A percentile compares a stretch with the other conserved stretches of the same genome.
phyloP scores from a whole-genome alignment of 495 filamentous ascomycete genomes.

The Aspergillus bertholletiae region DNA sequence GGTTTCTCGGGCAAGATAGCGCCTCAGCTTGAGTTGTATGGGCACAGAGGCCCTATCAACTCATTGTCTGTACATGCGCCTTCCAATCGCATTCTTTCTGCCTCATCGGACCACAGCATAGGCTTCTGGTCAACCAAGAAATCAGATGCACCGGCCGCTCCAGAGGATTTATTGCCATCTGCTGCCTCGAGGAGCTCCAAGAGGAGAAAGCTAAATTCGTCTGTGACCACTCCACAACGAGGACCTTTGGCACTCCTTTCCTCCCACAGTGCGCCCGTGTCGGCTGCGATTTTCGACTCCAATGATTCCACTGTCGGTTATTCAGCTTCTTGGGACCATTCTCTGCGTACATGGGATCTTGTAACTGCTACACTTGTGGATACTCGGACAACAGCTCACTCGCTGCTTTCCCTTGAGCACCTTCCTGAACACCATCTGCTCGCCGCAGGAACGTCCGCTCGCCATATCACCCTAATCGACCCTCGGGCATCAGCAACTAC shows the following conservation, averaged over 20 bases:
- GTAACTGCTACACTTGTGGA: slow-evolving; percentile 70
- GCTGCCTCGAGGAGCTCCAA: slow-evolving; percentile 59
- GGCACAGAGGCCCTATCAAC: slow-evolving; percentile 73
- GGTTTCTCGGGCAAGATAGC: slow-evolving; percentile 59
- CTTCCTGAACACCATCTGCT: slow-evolving; percentile 66
- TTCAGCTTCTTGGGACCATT: slow-evolving; percentile 84
- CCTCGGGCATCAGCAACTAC: slow-evolving; percentile 70
- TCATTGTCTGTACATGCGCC: slow-evolving; percentile 72
- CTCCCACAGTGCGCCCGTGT: slow-evolving; percentile 68
- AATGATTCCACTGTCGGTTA: slow-evolving; percentile 85
- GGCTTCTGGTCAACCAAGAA: slow-evolving; percentile 83
- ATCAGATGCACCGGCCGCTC: slow-evolving; percentile 65
- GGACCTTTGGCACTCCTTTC: slow-evolving; percentile 73
- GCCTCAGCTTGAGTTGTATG: slow-evolving; percentile 80
- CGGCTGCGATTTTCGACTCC: slow-evolving; percentile 76
- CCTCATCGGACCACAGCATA: slow-evolving; percentile 72
- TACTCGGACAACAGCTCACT: slow-evolving; percentile 75
- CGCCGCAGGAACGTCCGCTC: slow-evolving; percentile 79
- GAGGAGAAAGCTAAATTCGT: slow-evolving; percentile 68
- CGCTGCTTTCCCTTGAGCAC: slow-evolving; percentile 70
- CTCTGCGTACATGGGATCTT: slow-evolving; percentile 86
- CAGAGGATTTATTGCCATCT: slow-evolving; percentile 60
- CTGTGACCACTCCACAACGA: slow-evolving; percentile 63
- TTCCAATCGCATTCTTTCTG: slow-evolving; percentile 75
- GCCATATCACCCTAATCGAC: slow-evolving; percentile 86